These are phyloP conservation scores for Aspergillus eucalypticola DNA, from an alignment of 2,329 filamentous ascomycete genomes.

Conservation along the genomic window DNA sequence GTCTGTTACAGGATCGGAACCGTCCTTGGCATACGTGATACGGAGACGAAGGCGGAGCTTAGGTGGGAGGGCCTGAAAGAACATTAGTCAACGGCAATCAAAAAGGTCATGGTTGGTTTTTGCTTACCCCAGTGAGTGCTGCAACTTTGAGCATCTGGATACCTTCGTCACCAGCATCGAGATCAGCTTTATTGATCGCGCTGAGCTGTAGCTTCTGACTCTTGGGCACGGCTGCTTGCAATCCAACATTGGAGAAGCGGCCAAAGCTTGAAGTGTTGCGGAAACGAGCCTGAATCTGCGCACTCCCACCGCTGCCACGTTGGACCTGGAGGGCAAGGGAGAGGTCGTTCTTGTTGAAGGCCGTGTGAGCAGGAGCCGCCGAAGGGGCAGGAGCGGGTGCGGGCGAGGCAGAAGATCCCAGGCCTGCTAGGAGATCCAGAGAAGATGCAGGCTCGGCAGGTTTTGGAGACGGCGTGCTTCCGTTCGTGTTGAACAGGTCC, in stretches of 20 bases:
- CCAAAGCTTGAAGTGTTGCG: slow-evolving; percentile 70
- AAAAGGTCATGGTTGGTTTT: background rate
- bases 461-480: slow-evolving; percentile 50
- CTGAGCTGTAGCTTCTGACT: slow-evolving; percentile 91
- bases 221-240: slow-evolving; percentile 96
- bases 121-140: slow-evolving; percentile 83
- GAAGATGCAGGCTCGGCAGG: slow-evolving; percentile 49
- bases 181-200: slow-evolving; percentile 78
- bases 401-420: slow-evolving; percentile 54
- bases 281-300: slow-evolving; percentile 84
- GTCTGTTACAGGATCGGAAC: slow-evolving; percentile 72
- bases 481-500: slow-evolving; percentile 72
- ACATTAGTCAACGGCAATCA: slow-evolving; percentile 23
- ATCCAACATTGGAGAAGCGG: slow-evolving; percentile 69
- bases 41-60: slow-evolving; percentile 80
- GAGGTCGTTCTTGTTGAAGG: slow-evolving; percentile 85
- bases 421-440: slow-evolving; percentile 36
- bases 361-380: slow-evolving; percentile 60
- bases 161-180: slow-evolving; percentile 77
- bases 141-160: slow-evolving; percentile 88
- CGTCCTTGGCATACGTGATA: slow-evolving; percentile 74
- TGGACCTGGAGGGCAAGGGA: slow-evolving; percentile 80
- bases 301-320: slow-evolving; percentile 66
- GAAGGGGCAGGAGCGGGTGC: slow-evolving; percentile 49
- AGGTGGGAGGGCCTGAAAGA: slow-evolving; percentile 64